Conservation (phyloP, 1,284 basidiomycete genomes). For the Leccinum holopus region DNA sequence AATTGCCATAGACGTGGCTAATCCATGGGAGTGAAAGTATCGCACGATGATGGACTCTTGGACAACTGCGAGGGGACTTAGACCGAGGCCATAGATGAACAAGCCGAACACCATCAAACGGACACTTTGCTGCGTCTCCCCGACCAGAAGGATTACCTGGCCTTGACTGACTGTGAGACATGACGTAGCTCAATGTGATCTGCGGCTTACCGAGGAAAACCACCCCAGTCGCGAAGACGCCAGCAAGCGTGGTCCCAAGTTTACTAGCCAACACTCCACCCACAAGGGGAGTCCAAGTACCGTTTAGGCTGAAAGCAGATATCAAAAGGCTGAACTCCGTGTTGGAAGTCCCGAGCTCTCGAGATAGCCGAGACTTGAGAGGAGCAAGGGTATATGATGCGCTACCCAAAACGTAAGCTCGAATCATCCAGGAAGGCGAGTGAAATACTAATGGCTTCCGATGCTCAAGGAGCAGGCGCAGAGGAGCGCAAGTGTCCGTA, state of each 20-base stretch:
- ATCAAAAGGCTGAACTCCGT: constrained; percentile 75
- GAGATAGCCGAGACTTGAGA: constrained; percentile 67
- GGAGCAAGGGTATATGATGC: constrained; percentile 72
- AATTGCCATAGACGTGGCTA: constrained; percentile 75
- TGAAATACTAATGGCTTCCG: constrained; percentile 70
- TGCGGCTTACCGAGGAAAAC: constrained; percentile 57
- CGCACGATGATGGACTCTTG: constrained; percentile 80
- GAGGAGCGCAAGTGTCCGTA: constrained; percentile 61
- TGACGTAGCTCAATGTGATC: background rate
- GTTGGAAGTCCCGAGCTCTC: constrained; percentile 74
- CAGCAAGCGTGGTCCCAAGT: constrained; percentile 67
- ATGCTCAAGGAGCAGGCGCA: constrained; percentile 75
- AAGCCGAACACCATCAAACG: constrained; percentile 68
- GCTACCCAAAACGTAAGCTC: constrained; percentile 37
- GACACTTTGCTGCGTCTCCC: constrained; percentile 57
- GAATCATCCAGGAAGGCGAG: background rate
- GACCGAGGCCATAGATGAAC: constrained; percentile 77
- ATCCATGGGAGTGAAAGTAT: constrained; percentile 74
- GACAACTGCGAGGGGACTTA: constrained; percentile 73
- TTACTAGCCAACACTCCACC: constrained; percentile 66
- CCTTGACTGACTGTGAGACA: constrained; percentile 39
- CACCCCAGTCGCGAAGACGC: constrained; percentile 69
- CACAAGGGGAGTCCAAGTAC: constrained; percentile 78
- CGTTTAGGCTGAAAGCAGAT: constrained; percentile 72
- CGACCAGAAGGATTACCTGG: constrained; percentile 60